Percentiles rank a stretch among this genome's conserved stretches.
phyloP scores from a whole-genome alignment of 768 basidiomycete genomes.

The Holtermannia corniformis region DNA sequence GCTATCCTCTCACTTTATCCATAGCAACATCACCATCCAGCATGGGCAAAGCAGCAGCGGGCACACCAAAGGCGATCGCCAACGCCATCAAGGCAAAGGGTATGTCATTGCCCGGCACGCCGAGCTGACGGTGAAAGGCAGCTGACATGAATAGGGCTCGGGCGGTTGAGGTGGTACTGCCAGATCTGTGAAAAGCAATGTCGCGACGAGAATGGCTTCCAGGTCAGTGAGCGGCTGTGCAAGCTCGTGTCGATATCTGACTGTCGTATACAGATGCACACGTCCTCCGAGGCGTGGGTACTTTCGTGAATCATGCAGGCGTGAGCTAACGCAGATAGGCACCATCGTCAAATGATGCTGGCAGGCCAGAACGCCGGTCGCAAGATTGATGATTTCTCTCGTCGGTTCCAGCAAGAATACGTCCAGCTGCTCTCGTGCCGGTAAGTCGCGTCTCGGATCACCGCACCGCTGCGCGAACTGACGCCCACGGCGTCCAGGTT shows the following conservation, averaged over 20 bases:
- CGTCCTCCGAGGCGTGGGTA: constrained; percentile 42
- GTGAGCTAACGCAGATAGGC: constrained; percentile 53
- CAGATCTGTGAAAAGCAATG: constrained; percentile 99
- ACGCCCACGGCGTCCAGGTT: constrained; percentile 47
- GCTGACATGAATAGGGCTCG: constrained; percentile 48
- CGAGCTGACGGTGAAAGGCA: background rate
- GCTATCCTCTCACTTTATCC: background rate
- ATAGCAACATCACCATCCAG: background rate
- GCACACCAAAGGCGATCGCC: constrained; percentile 39
- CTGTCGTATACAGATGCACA: constrained; percentile 63
- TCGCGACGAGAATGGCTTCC: constrained; percentile 91
- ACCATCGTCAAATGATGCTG: constrained; percentile 92
- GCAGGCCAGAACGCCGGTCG: constrained; percentile 88
- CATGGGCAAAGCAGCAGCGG: constrained; percentile 42
- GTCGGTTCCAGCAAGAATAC: constrained; percentile 82
- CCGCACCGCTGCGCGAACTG: background rate
- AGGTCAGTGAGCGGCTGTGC: constrained; percentile 13
- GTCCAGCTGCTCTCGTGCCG: constrained; percentile 78
- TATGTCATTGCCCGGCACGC: constrained; percentile 7
- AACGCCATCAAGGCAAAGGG: constrained; percentile 97
- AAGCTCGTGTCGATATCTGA: background rate
- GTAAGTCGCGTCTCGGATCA: constrained; percentile 46
- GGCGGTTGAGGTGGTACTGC: constrained; percentile 94
- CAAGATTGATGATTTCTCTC: constrained; percentile 83
- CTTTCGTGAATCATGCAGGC: constrained; percentile 8